These are phyloP conservation scores for Phaeosphaeriaceae sp. DNA, from an alignment of 2,329 filamentous ascomycete species.

Conservation along the genomic window DNA sequence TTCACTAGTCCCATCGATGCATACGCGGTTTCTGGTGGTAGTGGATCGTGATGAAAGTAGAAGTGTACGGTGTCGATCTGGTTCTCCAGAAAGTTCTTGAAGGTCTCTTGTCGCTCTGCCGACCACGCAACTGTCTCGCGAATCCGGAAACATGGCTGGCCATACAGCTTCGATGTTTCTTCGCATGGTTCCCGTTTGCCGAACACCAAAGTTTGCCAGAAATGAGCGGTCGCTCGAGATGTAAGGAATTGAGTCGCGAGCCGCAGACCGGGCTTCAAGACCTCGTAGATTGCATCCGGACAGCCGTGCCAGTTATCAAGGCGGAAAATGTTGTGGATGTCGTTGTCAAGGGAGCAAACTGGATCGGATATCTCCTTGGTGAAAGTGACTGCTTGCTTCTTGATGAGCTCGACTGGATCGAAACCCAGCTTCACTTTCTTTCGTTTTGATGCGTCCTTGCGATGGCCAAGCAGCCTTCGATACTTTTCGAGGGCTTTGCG, in stretches of 20 bases:
- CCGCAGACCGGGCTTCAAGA: slow-evolving; percentile 47
- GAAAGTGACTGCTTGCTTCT: slow-evolving; percentile 48
- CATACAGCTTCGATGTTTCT: slow-evolving; percentile 39
- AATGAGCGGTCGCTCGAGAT: slow-evolving; percentile 45
- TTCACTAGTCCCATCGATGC: slow-evolving; percentile 48
- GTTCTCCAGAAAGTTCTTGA: slow-evolving; percentile 38
- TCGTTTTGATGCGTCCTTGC: slow-evolving; percentile 40
- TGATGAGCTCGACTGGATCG: slow-evolving; percentile 49
- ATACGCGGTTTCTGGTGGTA: slow-evolving; percentile 45
- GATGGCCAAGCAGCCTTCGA: slow-evolving; percentile 44
- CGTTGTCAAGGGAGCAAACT: slow-evolving; percentile 42
- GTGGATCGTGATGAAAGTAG: slow-evolving; percentile 46
- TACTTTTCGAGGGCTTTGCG: slow-evolving; percentile 47
- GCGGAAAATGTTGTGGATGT: slow-evolving; percentile 47
- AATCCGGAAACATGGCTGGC: slow-evolving; percentile 45
- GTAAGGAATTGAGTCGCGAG: slow-evolving; percentile 42
- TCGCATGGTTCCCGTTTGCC: slow-evolving; percentile 42
- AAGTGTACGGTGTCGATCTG: slow-evolving; percentile 49
- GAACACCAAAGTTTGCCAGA: slow-evolving; percentile 49
- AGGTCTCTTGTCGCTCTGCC: slow-evolving; percentile 36
- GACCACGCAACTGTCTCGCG: slow-evolving; percentile 43
- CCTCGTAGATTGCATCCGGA: slow-evolving; percentile 46
- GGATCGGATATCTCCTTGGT: slow-evolving; percentile 23
- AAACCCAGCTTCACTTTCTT: slow-evolving; percentile 46
- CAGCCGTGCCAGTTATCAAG: slow-evolving; percentile 50